These are phyloP conservation scores for Trichoderma brevicompactum DNA, from an alignment of 2,329 filamentous ascomycete genomes.

Conservation along the genomic window DNA sequence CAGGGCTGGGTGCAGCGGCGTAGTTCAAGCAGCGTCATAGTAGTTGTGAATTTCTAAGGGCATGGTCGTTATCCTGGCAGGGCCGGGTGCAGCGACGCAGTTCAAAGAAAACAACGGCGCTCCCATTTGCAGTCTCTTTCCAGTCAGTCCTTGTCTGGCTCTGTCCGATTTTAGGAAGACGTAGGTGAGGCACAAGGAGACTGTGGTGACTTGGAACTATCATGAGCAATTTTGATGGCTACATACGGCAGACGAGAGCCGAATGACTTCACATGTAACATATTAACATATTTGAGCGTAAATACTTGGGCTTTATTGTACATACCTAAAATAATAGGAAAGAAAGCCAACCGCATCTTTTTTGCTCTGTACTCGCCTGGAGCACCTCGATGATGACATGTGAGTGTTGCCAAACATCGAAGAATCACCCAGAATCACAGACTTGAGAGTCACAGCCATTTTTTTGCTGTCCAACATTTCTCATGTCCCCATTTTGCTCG, in stretches of 20 bases:
- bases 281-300: no score
- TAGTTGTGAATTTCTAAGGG: neutral
- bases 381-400: neutral
- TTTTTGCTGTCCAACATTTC: no score
- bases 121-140: neutral
- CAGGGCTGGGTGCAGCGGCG: slow-evolving; percentile 24
- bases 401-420: no score
- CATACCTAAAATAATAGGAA: no score
- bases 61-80: slow-evolving; percentile 25
- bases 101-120: slow-evolving; percentile 2
- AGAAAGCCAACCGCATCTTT: neutral
- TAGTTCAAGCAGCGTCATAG: neutral
- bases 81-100: slow-evolving; percentile 18
- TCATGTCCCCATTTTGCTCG: no score
- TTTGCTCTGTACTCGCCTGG: neutral
- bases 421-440: no score
- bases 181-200: neutral
- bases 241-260: neutral
- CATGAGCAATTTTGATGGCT: neutral
- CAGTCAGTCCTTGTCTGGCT: neutral
- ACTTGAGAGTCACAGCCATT: no score
- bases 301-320: no score
- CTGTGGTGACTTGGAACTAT: neutral
- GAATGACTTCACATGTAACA: no score
- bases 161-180: no score